Evolutionary conservation across 2,329 filamentous ascomycete genomes (phyloP), one percentile per base, ranked within the genome.

Genomic region (Conoideocrella luteorostrata): DNA sequence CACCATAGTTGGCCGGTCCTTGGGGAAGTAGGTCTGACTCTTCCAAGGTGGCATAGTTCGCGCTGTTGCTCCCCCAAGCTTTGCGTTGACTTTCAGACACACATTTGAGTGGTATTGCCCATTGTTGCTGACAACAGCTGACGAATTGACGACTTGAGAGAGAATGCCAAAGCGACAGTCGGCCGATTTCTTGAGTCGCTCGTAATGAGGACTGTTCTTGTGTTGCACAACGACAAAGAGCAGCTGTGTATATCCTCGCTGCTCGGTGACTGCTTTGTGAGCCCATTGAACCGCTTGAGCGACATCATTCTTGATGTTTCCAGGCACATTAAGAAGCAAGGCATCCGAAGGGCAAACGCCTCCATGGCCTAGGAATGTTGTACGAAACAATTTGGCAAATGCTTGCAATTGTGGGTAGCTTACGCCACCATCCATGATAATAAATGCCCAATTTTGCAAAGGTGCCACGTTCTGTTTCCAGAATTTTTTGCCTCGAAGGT

Each of bases 51-150:
- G 54, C 11, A 51, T 49, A 1, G 64, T 65, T 35, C 61, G 71
- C 41, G 69, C 82, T 1, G 88, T 96, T 0, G 79, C 76, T 5
- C 93, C 93, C 12, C 93, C 93, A 3, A 98, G 76, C 69, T 98
- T 98, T 4, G 88, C 86, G 55, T 98, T 97, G 52, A 98, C 81
- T 69, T 98, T 98, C 88, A 98, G 93, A 50, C 82, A 78, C 0
- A 98, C 88, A 49, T 98, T 98, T 1, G 87, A 93, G 56, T 87
- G 84, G 64, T 97, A 97, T 56, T 98, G 93, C 0, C 75, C 75
- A 18, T 85, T 79, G 13, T 77, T 78, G 59, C 84, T 84, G 29
- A 68, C 55, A 1, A 91, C 86, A 47, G 94, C 84, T 0, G 68
- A 67, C 3, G 72, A 69, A 51, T 89, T 82, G n/a, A 97, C 59